Evolutionary conservation across 2,329 filamentous ascomycete genomes (phyloP), one percentile per base, ranked within the genome.

Genomic region (Pseudovirgaria hyperparasitica): DNA sequence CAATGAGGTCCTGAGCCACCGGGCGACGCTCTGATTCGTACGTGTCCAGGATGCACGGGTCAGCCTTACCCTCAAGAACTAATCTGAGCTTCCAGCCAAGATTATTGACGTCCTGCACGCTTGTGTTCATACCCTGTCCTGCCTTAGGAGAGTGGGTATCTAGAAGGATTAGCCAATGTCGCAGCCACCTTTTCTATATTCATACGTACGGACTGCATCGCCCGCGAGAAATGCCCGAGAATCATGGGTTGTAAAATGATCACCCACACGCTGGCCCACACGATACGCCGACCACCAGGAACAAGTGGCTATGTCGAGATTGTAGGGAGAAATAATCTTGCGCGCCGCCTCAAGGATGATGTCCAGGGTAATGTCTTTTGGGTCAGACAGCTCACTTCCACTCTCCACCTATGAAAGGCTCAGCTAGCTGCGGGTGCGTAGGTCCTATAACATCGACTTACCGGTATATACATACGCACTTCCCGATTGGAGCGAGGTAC

Each of bases 201-300:
- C n/a, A n/a, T n/a, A n/a, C 9, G 63, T 66, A 32, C 66, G 62
- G 13, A 70, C 67, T 2, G 72, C 76, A 47, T 81, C 77, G 2
- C 77, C 78, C 0, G 75, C 72, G 4, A 82, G 58, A 45, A 85
- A 84, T 7, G 85, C 61, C 4, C 74, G 63, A 14, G 67, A 61
- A 9, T 58, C 50, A 5, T 59, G 58, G 21, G 62, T 65, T 9
- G n/a, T 9, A 46, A 76, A 78, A 22, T 62, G 55, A 1, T 60
- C 63, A 4, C 51, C 46, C 6, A 58, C 76, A 0, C 78, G 75
- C 48, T 84, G 78, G 7, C 78, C 76, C 34, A 84, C 81, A 23
- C 78, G 76, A 40, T 84, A 84, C 2, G 78, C 76, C 0, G 78
- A 79, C 54, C 72, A 84, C 78, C 77, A 82, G 41, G 79, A 74